Evolutionary conservation across 176 grass and related monocot genomes (phyloP).

Genomic region (Guadua angustifolia): DNA sequence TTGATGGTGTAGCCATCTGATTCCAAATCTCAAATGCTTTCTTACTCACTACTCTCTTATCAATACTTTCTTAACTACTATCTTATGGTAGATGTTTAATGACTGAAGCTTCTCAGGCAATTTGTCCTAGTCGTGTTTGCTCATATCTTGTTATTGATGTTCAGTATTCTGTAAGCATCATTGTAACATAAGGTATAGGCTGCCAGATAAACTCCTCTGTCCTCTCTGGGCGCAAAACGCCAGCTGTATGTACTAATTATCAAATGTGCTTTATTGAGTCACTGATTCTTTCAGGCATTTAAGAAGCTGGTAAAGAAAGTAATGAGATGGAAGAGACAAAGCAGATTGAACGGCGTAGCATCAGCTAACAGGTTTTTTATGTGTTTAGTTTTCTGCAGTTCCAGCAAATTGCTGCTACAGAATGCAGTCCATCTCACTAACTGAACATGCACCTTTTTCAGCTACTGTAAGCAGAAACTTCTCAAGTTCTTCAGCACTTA

Average conservation of each 20-base stretch:
- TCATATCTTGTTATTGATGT: slow-evolving; percentile 7
- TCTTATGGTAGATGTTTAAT: slow-evolving; percentile 21
- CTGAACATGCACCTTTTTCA: slow-evolving; percentile 12
- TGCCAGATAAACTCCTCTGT: neutral
- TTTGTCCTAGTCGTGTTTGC: neutral
- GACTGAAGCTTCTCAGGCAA: neutral
- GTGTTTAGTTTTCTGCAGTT: slow-evolving; percentile 33
- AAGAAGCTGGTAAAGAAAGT: slow-evolving; percentile 43
- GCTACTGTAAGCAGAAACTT: slow-evolving; percentile 40
- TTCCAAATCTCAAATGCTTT: slow-evolving; percentile 1
- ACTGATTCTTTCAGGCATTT: slow-evolving; percentile 48
- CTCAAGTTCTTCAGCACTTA: slow-evolving; percentile 25
- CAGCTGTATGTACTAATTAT: neutral
- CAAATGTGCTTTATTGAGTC: slow-evolving; percentile 10
- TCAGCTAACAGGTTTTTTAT: neutral
- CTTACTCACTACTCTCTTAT: neutral
- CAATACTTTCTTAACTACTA: slow-evolving; percentile 1
- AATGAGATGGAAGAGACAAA: slow-evolving; percentile 38
- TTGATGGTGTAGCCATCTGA: neutral
- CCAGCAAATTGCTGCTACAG: neutral
- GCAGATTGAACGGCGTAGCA: neutral
- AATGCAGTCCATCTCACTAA: neutral
- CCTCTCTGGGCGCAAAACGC: neutral
- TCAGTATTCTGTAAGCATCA: slow-evolving; percentile 2
- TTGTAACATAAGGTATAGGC: slow-evolving; percentile 19